Conservation (phyloP, 139 green algal species). For the Pseudopediastrum boryanum region DNA sequence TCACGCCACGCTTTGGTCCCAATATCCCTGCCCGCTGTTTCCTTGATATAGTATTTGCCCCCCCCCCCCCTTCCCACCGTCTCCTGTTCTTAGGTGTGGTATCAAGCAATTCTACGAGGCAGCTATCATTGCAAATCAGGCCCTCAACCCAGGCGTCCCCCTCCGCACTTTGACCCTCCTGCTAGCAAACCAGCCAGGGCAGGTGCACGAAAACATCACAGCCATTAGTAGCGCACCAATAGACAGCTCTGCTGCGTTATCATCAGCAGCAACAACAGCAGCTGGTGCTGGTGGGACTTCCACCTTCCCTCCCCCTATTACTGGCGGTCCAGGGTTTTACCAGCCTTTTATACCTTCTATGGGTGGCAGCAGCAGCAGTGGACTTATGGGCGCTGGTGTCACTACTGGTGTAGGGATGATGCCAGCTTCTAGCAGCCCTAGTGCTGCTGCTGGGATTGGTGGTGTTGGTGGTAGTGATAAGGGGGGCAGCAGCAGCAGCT, state of each 20-base stretch:
- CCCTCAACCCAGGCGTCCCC: conserved; percentile 52
- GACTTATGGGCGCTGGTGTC: too few relatives aligned
- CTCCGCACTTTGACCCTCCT: conserved; percentile 72
- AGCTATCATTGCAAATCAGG: conserved; percentile 47
- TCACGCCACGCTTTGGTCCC: too few relatives aligned
- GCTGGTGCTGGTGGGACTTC: not conserved
- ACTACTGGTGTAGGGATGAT: not conserved
- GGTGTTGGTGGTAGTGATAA: conserved; percentile 1
- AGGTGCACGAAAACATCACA: conserved; percentile 6
- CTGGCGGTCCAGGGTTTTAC: too few relatives aligned
- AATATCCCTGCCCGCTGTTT: too few relatives aligned
- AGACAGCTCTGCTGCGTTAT: not conserved
- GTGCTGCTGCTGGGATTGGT: not conserved
- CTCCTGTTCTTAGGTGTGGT: conserved; percentile 23
- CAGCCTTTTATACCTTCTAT: too few relatives aligned
- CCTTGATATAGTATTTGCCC: too few relatives aligned
- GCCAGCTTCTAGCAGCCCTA: conserved; percentile 22
- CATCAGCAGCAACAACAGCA: not conserved
- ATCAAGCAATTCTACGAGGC: conserved; percentile 39
- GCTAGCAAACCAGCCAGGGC: conserved; percentile 54
- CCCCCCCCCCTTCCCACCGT: conserved; percentile 24
- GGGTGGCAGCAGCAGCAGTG: not conserved
- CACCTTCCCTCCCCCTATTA: too few relatives aligned
- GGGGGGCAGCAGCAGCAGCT: too few relatives aligned
- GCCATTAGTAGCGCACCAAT: not conserved